Base-by-base conservation (phyloP, 345 rosid species). In the Heritiera fomes region DNA sequence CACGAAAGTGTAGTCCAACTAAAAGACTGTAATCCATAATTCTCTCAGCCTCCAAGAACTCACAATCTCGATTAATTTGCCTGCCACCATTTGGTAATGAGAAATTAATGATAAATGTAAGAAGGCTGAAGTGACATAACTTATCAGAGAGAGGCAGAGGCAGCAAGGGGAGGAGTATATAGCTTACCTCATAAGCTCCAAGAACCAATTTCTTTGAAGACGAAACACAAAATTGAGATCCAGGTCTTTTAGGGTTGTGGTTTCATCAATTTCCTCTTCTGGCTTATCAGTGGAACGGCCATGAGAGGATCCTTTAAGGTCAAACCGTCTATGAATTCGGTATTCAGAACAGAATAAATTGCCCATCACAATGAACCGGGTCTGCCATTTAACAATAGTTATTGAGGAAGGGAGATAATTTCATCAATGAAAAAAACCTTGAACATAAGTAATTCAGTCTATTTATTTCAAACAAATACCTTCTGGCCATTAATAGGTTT, bases 11-110 rank as follows among this genome's bases (percentile, higher is more conserved):
- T 76, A 95, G 89, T 20, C 99, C 99, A 66, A 95, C 89, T 78
- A 95, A 59, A 20, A 94, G 97, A 81, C 99, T 95, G 63, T 95
- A 95, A 83, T 95, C 99, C 99, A 95, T 95, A 40, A 95, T 94
- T 71, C 90, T 86, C 85, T 87, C 97, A 38, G 95, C 91, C 87
- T 94, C 97, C 86, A 94, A 89, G 87, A 96, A 96, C 84, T 92
- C 95, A 79, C 98, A 94, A 78, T 92, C 98, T 34, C 82, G 86
- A 75, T 92, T 87, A 70, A 96, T 87, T 94, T 96, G 99, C 84
- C 99, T 94, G 34, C 41, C 30, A 63, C 75, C 62, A 80, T 40
- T 46, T 47, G 30, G 73, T 46, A 1, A 68, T 20, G 23, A 56
- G 56, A 46, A 43, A 38, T 73, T 12, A 65, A 74, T 1, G 7